phyloP scores from a whole-genome alignment of 805 yeast genomes.

The Dipodascus geniculatus region DNA sequence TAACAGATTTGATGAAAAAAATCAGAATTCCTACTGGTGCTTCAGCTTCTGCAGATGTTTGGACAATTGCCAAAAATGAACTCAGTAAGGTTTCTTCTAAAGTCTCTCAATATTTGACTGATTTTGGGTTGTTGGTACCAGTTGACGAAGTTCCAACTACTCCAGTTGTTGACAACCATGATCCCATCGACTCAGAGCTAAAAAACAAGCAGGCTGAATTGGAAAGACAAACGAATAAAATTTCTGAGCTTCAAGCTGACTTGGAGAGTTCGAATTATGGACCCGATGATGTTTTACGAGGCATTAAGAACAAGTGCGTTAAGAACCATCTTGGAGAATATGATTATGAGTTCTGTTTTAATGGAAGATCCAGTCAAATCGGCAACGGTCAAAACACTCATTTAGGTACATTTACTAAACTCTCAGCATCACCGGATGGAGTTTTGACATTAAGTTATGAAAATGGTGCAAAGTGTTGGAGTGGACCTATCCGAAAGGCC shows the following conservation, averaged over 20 bases:
- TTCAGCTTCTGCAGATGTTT: not conserved
- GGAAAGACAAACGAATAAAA: conserved; percentile 6
- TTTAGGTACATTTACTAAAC: conserved; percentile 35
- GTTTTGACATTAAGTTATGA: conserved; percentile 32
- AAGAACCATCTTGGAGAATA: conserved; percentile 52
- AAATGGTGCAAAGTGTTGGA: conserved; percentile 81
- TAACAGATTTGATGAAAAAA: conserved; percentile 1
- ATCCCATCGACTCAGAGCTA: conserved; percentile 9
- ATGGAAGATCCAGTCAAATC: conserved; percentile 46
- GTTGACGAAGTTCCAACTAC: conserved; percentile 7
- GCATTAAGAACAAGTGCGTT: conserved; percentile 40
- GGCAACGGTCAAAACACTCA: conserved; percentile 35
- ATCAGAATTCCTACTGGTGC: conserved; percentile 4
- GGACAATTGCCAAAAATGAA: not conserved
- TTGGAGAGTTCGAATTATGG: conserved; percentile 32
- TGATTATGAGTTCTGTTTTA: conserved; percentile 50
- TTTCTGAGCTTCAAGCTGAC: conserved; percentile 11
- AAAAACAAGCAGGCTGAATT: conserved; percentile 12
- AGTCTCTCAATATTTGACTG: conserved; percentile 4
- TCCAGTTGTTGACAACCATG: conserved; percentile 10
- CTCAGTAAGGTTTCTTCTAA: not conserved
- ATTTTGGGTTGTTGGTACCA: conserved; percentile 10
- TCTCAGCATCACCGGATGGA: conserved; percentile 21
- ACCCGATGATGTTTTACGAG: conserved; percentile 50
- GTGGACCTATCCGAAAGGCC: conserved; percentile 78